Percentiles rank a stretch among this genome's conserved stretches.
phyloP scores from a whole-genome alignment of 768 basidiomycete genomes.

The Suillus cothurnatus region DNA sequence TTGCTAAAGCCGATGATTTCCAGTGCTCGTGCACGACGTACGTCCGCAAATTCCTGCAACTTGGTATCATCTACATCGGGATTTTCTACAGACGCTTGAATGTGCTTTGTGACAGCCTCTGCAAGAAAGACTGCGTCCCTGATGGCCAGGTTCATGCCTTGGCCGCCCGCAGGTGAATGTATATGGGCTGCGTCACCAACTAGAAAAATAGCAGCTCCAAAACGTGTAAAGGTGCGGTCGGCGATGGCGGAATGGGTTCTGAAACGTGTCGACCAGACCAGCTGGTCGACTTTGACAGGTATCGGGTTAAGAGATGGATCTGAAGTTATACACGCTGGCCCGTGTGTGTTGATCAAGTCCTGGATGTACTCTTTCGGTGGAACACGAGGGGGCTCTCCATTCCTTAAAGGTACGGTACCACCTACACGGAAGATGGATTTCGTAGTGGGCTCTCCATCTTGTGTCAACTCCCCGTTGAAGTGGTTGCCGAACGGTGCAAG shows the following conservation, averaged over 20 bases:
- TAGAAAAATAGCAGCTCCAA: constrained; percentile 20
- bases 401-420: constrained; percentile 32
- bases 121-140: constrained; percentile 52
- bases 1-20: constrained; percentile 45
- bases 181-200: constrained; percentile 51
- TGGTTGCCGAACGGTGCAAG: constrained; percentile 32
- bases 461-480: not conserved
- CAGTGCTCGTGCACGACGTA: not conserved
- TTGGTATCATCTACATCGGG: no score
- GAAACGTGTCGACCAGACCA: constrained; percentile 46
- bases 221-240: constrained; percentile 34
- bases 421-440: constrained; percentile 38
- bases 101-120: constrained; percentile 40
- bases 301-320: constrained; percentile 9
- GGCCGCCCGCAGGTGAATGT: constrained; percentile 56
- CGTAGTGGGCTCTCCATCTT: not conserved
- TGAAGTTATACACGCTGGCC: not conserved
- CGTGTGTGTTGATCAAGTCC: constrained; percentile 4
- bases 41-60: no score
- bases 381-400: constrained; percentile 18
- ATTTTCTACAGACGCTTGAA: constrained; percentile 16
- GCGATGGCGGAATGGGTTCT: constrained; percentile 44
- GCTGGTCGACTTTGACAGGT: constrained; percentile 36
- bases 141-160: constrained; percentile 61
- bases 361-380: constrained; percentile 7